Evolutionary conservation across 139 green algal species (phyloP), one percentile per base, ranked within the genome.

Genomic region (Spirogloea muscicola): DNA sequence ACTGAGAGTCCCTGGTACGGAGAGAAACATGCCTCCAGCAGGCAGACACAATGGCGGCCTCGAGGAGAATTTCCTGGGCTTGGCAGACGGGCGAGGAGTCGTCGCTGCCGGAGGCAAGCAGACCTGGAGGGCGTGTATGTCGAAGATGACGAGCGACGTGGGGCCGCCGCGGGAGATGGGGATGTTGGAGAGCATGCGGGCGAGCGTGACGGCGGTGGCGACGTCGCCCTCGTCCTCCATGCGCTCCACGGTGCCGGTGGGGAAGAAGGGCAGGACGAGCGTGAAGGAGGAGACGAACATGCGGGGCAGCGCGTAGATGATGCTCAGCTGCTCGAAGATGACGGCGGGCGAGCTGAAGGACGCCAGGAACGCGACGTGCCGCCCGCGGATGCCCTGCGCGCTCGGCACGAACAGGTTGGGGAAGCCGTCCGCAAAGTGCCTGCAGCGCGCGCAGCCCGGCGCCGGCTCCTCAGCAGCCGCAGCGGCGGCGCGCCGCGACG

Each of bases 81-180:
- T n/a, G n/a, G n/a, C n/a, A n/a, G n/a, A n/a, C n/a, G n/a, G n/a
- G n/a, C n/a, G n/a, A n/a, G n/a, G n/a, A n/a, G n/a, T n/a, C n/a
- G n/a, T n/a, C n/a, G n/a, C n/a, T n/a, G n/a, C n/a, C n/a, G n/a
- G n/a, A n/a, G n/a, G n/a, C n/a, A n/a, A n/a, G n/a, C n/a, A n/a
- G n/a, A n/a, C n/a, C n/a, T n/a, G n/a, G n/a, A 98, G 84, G 0
- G 94, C 94, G 77, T 98, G 94, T 44, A 98, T 98, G 87, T 98
- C 94, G 63, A 97, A 98, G 68, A 98, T 96, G 46, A 98, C 92
- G 0, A 97, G 25, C 71, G 75, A 89, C 2, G 91, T 95, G 4
- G 94, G 94, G 7, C 94, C 94, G 4, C 94, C 94, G 1, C 94
- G 72, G 0, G 90, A 95, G 3, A 93, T 84, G 1, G 94, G 94